Conservation (phyloP, 257 asterid genomes). For the Echites panduratus region DNA sequence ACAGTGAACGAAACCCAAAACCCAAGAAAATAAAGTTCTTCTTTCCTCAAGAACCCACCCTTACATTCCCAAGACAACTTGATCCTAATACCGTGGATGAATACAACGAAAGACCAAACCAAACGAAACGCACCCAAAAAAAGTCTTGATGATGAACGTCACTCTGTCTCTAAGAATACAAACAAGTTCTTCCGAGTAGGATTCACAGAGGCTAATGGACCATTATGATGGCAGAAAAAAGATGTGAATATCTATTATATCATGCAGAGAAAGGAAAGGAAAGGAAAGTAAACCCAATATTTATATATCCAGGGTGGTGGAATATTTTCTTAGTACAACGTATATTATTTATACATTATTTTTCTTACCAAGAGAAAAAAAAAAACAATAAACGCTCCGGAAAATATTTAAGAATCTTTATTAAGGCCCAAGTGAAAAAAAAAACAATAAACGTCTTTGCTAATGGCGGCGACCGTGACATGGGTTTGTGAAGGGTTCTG, state of each 20-base stretch:
- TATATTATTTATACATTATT: too few relatives aligned
- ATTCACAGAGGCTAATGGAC: background rate
- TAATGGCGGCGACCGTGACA: constrained; percentile 17
- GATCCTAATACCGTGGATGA: background rate
- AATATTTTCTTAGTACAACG: background rate
- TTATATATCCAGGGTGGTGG: background rate
- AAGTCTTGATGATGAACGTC: background rate
- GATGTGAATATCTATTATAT: background rate
- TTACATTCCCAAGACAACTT: background rate
- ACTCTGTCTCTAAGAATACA: background rate
- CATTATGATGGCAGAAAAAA: background rate
- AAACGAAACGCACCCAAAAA: background rate
- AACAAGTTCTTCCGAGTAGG: background rate
- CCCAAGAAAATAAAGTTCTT: background rate
- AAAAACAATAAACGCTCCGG: background rate
- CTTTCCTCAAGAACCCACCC: background rate
- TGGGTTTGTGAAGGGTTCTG: constrained; percentile 2
- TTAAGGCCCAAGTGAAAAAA: background rate
- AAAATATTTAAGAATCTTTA: background rate
- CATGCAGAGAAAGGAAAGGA: background rate
- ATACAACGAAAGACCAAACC: background rate
- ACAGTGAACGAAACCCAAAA: background rate
- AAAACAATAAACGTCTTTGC: background rate
- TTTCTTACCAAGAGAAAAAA: background rate
- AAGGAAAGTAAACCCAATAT: background rate